Evolutionary conservation across 176 grass and related monocot species (phyloP).

Genomic region (Aegilops tauschii): DNA sequence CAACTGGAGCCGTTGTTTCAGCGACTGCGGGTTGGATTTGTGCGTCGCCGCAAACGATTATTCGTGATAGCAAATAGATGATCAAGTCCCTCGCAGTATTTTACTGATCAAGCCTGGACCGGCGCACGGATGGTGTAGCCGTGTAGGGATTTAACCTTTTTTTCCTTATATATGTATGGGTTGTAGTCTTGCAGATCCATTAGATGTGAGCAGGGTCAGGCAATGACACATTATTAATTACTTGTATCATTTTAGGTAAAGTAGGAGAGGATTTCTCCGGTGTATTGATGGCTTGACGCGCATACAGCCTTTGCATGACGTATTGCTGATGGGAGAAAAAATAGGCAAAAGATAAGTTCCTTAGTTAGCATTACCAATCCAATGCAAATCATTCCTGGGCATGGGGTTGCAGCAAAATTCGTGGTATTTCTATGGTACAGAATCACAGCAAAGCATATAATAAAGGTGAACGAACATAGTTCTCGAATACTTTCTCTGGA

Average conservation of each 20-base stretch:
- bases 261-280: no score
- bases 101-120: background rate
- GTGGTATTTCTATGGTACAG: slow-evolving; percentile 38
- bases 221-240: no score
- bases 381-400: background rate
- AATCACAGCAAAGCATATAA: slow-evolving; percentile 21
- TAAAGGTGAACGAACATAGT: slow-evolving; percentile 21
- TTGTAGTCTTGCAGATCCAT: slow-evolving; percentile 1
- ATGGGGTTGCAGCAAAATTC: slow-evolving; percentile 25
- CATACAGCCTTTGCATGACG: background rate
- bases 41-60: background rate
- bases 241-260: no score
- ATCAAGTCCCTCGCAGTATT: background rate
- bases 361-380: background rate
- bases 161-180: background rate
- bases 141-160: background rate
- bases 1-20: background rate
- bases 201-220: background rate
- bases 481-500: slow-evolving; percentile 21
- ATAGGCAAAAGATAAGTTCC: background rate
- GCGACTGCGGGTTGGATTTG: background rate
- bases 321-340: background rate
- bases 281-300: no score
- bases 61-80: background rate
- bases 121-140: background rate